Conservation (phyloP, 768 basidiomycete genomes). For the Lyophyllum semitale region DNA sequence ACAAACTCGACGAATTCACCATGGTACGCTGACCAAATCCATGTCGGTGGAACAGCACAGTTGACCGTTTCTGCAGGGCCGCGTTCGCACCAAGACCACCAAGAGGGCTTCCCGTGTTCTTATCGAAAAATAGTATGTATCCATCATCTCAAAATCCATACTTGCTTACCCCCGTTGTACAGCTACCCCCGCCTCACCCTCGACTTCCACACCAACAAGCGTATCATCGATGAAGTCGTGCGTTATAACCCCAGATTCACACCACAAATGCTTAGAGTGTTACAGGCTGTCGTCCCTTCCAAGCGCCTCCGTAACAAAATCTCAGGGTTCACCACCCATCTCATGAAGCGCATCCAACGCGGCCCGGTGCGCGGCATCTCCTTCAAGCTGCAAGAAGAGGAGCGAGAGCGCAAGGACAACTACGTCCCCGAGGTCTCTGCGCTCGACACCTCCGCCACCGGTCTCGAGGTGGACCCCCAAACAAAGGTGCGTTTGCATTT, state of each 20-base stretch:
- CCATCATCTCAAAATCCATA: not conserved
- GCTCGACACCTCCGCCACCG: slow-evolving; percentile 73
- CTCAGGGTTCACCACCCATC: slow-evolving; percentile 98
- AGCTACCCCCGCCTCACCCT: slow-evolving; percentile 99
- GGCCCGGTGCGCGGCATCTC: slow-evolving; percentile 99
- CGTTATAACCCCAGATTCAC: slow-evolving; percentile 21
- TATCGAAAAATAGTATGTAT: slow-evolving; percentile 96
- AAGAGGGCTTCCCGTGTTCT: slow-evolving; percentile 98
- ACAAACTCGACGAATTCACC: slow-evolving; percentile 34
- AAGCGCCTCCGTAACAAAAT: slow-evolving; percentile 99
- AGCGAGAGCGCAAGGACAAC: slow-evolving; percentile 99
- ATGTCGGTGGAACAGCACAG: not conserved
- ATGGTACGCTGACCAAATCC: slow-evolving; percentile 47
- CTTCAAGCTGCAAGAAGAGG: slow-evolving; percentile 99
- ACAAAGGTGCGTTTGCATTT: slow-evolving; percentile 72
- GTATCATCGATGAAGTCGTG: slow-evolving; percentile 97
- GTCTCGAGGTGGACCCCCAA: slow-evolving; percentile 87
- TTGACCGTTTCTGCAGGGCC: slow-evolving; percentile 62
- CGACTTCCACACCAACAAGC: slow-evolving; percentile 99
- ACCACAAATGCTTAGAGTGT: too few species aligned
- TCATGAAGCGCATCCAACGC: slow-evolving; percentile 99
- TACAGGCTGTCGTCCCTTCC: slow-evolving; percentile 89
- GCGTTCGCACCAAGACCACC: slow-evolving; percentile 99
- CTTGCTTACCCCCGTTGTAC: slow-evolving; percentile 5
- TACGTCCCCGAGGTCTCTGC: slow-evolving; percentile 99